Base-by-base conservation (phyloP, 306 rosid species). In the Senna tora region DNA sequence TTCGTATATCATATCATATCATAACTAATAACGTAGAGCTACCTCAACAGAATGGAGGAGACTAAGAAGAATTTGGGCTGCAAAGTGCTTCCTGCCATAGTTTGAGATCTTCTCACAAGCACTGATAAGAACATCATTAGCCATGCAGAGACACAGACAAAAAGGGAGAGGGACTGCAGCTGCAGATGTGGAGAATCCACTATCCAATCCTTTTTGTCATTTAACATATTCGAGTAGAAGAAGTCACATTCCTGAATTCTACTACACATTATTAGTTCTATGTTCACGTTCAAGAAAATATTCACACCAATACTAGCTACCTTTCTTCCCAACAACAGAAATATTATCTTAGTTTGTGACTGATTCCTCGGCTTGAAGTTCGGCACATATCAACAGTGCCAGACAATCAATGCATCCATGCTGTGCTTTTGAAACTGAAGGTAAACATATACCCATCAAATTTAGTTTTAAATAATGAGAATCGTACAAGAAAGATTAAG, bases 391-490 rank as follows among this genome's bases (percentile, higher is more conserved):
- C 97, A 94, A 89, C 59, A 94, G 79, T 54, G 98, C 97, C 42
- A 94, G 84, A 76, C 96, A 89, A 83, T 89, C 94, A 66, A 89
- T 94, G 87, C 97, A 94, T 60, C 97, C 98, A 81, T 91, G 96
- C 80, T 94, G 97, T 61, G 87, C 88, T 83, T 80, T 89, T 59
- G 90, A 86, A 81, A 90, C 98, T 93, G 84, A 10, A 76, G 65
- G 58, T 46, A 42, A 77, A 69, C 11, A 41, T 67, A 56, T 53
- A 65, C 16, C n/a, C 39, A 22, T 71, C 33, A 82, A 57, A 45
- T 47, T 47, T 46, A 36, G 61, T 34, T 78, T 13, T 21, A 61
- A 34, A 56, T 17, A n/a, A n/a, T n/a, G 15, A 67, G 22, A 61
- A 71, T 68, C 30, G 14, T 70, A 43, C 77, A 36, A 57, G 39